Percentiles rank a stretch among this genome's conserved stretches.
Evolutionary conservation across 192 early-diverging fungal species (phyloP).

Genomic region (Entomortierella parvispora): DNA sequence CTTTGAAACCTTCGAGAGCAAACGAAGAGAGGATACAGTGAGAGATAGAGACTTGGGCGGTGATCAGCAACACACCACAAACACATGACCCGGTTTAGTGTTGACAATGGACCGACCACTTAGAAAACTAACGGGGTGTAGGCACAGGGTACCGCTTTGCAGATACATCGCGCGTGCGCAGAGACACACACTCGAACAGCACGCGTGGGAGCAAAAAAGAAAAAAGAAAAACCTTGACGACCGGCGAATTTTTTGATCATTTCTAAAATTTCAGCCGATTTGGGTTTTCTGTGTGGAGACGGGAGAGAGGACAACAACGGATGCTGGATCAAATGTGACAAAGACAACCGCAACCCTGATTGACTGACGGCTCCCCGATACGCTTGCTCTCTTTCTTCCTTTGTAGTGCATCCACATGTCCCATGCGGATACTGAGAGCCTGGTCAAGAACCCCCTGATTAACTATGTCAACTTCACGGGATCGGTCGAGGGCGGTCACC

Average conservation of each 20-base stretch:
- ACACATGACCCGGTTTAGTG: too few relatives aligned
- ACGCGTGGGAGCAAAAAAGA: not conserved
- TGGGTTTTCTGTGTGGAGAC: not conserved
- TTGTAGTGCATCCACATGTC: slow-evolving; percentile 56
- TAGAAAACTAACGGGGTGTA: too few relatives aligned
- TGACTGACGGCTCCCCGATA: too few relatives aligned
- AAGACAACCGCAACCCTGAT: not conserved
- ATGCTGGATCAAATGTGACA: slow-evolving; percentile 23
- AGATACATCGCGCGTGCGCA: too few relatives aligned
- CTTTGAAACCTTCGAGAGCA: slow-evolving; percentile 6
- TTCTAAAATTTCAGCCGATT: slow-evolving; percentile 45
- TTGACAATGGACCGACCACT: too few relatives aligned
- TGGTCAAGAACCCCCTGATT: slow-evolving; percentile 68
- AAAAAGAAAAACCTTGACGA: not conserved
- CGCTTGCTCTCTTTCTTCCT: too few relatives aligned
- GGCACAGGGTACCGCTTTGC: too few relatives aligned
- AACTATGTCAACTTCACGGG: slow-evolving; percentile 83
- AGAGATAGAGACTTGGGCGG: too few relatives aligned
- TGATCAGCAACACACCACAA: too few relatives aligned
- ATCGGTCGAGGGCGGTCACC: slow-evolving; percentile 74
- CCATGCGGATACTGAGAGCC: slow-evolving; percentile 58
- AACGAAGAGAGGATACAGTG: too few relatives aligned
- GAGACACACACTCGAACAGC: not conserved
- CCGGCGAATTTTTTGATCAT: slow-evolving; percentile 3
- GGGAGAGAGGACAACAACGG: not conserved